Evolutionary conservation across 306 rosid species (phyloP), one percentile per base, ranked within the genome.

Genomic region (Ochetophila trinervis): DNA sequence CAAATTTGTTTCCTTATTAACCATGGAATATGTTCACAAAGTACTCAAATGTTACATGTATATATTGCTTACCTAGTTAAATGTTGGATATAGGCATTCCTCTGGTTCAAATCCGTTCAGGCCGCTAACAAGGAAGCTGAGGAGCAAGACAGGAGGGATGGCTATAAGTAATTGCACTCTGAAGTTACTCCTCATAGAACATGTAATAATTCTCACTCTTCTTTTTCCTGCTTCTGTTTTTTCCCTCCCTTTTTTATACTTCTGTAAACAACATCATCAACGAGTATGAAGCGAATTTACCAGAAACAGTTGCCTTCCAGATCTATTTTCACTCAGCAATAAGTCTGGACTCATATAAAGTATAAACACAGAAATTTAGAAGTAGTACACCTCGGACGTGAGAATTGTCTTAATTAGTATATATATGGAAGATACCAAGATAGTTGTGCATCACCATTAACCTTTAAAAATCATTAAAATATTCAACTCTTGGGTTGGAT

Each of bases 91-190:
- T 82, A 94, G 99, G 95, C 82, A n/a, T 88, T 82, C 48, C 73
- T 94, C 27, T 94, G 99, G 99, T 86, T 79, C 79, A 90, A 83
- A 79, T 87, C 99, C 0, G 97, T 93, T 70, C 81, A 87, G 78
- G 83, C 77, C 49, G 99, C 99, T 60, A 94, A 94, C 73, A 90
- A 84, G 80, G 97, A 94, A 73, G 99, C 99, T 0, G 99, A 94
- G 58, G 99, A 94, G 44, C 99, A 94, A 66, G 99, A 94, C 76
- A 86, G 68, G 83, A 90, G 74, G 78, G 99, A 94, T 78, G 99
- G 99, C 50, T 94, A 77, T 76, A 54, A 13, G n/a, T 89, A 82
- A 72, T 30, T 16, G 21, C 57, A 48, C 57, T 12, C 59, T 60
- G 18, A 8, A 16, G 32, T 56, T 15, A 45, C 21, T 58, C 22